Conservation (phyloP, 768 basidiomycete genomes). For the Calocera cornea region DNA sequence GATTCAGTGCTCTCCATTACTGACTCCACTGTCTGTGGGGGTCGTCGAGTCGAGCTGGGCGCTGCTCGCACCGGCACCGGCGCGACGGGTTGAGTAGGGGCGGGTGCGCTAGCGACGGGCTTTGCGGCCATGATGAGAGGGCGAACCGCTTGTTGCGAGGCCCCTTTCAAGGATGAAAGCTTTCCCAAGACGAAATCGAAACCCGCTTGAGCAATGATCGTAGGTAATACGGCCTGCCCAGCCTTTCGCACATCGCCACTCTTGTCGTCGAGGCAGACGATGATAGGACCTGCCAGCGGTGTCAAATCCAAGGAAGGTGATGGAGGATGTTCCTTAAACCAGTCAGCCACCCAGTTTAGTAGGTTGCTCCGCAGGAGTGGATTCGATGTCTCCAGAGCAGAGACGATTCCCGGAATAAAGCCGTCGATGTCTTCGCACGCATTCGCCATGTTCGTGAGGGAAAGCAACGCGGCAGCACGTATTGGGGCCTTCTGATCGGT, state of each 20-base stretch:
- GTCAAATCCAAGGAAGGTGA: constrained; percentile 50
- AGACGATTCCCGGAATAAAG: constrained; percentile 63
- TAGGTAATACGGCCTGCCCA: constrained; percentile 68
- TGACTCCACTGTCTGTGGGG: constrained; percentile 25
- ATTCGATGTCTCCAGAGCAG: constrained; percentile 72
- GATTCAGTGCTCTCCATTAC: constrained; percentile 25
- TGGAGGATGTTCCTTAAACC: constrained; percentile 54
- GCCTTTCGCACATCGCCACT: constrained; percentile 84
- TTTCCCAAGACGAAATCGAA: constrained; percentile 78
- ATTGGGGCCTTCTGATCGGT: constrained; percentile 87
- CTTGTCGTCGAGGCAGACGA: constrained; percentile 79
- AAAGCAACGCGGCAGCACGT: constrained; percentile 60
- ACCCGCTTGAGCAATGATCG: constrained; percentile 58
- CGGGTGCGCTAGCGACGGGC: constrained; percentile 28
- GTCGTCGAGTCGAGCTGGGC: not conserved
- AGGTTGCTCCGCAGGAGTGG: constrained; percentile 74
- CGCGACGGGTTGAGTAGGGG: constrained; percentile 14
- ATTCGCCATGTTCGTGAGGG: constrained; percentile 68
- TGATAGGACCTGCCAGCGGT: constrained; percentile 47
- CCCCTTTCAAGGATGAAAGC: constrained; percentile 78
- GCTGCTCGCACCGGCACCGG: not conserved
- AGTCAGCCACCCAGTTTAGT: constrained; percentile 65
- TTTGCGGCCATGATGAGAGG: constrained; percentile 78
- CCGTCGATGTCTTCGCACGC: constrained; percentile 76
- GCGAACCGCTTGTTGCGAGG: constrained; percentile 67